phyloP scores from a whole-genome alignment of 2,329 filamentous ascomycete species.

The Hypoxylon sp. region DNA sequence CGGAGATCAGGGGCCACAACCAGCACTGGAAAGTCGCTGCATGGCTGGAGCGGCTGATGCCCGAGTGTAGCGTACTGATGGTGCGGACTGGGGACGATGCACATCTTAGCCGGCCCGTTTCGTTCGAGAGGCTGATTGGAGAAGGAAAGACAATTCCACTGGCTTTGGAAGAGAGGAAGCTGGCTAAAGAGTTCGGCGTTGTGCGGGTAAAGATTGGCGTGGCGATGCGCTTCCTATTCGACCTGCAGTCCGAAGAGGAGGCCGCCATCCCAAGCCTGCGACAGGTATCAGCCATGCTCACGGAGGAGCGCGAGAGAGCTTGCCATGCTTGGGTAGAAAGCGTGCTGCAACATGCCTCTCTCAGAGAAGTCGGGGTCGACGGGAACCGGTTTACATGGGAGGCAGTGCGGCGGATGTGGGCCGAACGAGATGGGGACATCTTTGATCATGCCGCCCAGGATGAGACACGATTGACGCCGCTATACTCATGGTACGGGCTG shows the following conservation, averaged over 20 bases:
- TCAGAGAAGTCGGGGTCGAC: slow-evolving; percentile 30
- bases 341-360: slow-evolving; percentile 37
- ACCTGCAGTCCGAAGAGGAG: slow-evolving; percentile 28
- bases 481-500: slow-evolving; percentile 5
- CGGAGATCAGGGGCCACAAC: slow-evolving; percentile 12
- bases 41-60: slow-evolving; percentile 36
- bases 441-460: slow-evolving; percentile 12
- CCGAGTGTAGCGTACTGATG: slow-evolving; percentile 33
- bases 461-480: slow-evolving; percentile 19
- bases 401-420: slow-evolving; percentile 39
- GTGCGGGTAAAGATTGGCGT: slow-evolving; percentile 30
- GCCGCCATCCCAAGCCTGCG: slow-evolving; percentile 26
- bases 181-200: slow-evolving; percentile 20
- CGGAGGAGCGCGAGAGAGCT: slow-evolving; percentile 29
- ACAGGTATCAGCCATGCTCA: slow-evolving; percentile 20
- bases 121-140: slow-evolving; percentile 27
- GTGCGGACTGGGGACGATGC: slow-evolving; percentile 32
- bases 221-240: slow-evolving; percentile 30
- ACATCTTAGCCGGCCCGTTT: slow-evolving; percentile 29
- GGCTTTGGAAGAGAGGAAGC: slow-evolving; percentile 22
- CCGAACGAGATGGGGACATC: slow-evolving; percentile 28
- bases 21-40: slow-evolving; percentile 13
- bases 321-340: slow-evolving; percentile 32
- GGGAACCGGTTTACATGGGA: slow-evolving; percentile 36
- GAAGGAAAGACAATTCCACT: slow-evolving; percentile 20